Evolutionary conservation across 306 rosid genomes (phyloP), one percentile per base, ranked within the genome.

Genomic region (Quercus rubra): DNA sequence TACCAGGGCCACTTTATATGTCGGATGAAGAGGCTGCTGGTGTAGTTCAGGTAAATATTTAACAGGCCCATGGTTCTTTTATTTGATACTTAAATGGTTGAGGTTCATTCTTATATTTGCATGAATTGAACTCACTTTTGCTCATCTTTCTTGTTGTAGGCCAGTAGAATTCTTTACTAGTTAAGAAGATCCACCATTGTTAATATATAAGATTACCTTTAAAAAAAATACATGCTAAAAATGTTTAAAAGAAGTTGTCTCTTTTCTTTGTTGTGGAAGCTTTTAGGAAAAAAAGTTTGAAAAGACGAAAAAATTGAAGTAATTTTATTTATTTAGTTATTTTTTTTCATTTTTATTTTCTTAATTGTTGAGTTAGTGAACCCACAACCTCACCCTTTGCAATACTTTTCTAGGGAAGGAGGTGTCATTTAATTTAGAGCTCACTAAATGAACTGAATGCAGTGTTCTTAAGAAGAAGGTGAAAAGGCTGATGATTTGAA

Each of bases 1-100:
- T 93, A 75, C 97, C 99, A 0, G 88, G 82, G 41, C 94, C 99
- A 63, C 88, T 95, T 33, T 79, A 90, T 83, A 90, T 86, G 94
- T 90, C 97, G 6, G 87, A 88, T 38, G 77, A 87, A 82, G 99
- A 93, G 91, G 90, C 98, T 80, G 85, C 86, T 54, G 98, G 96
- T 55, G 18, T 93, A 78, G 19, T 59, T 64, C 84, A 81, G 94
- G 99, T 90, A 80, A 77, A 25, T 77, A 62, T 73, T 64, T 31
- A 52, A 71, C 3, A 4, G 52, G 33, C 14, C 49, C 43, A 30
- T 74, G 67, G 61, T 28, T 19, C 23, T 19, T 19, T 12, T 4
- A 30, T 38, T 13, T 33, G 70, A 64, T 1, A 35, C 6, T 35
- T 43, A 55, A 20, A 41, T 12, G 56, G 21, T 64, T 64, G 46